Conservation (phyloP, 192 early-diverging fungal genomes). For the Backusella psychrophila region DNA sequence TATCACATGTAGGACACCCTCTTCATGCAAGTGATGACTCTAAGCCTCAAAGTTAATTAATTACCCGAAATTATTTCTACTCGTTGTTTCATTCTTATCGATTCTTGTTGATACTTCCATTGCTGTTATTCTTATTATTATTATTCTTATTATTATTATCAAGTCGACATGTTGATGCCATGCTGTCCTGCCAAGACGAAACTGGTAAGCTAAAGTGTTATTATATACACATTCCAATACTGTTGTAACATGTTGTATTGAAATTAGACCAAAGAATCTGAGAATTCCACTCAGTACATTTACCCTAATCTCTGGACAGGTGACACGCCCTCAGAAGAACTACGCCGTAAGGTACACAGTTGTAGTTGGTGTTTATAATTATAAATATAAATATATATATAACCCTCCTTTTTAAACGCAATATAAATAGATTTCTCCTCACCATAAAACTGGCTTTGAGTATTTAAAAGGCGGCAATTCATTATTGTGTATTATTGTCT, state of each 20-base stretch:
- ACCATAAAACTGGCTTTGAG: background rate
- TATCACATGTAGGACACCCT: background rate
- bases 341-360: background rate
- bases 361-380: background rate
- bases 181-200: background rate
- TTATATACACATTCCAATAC: background rate
- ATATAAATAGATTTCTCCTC: background rate
- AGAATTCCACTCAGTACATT: background rate
- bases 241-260: background rate
- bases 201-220: background rate
- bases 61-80: background rate
- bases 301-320: slow-evolving; percentile 2
- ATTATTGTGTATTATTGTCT: background rate
- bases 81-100: background rate
- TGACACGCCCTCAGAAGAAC: background rate
- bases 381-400: background rate
- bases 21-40: background rate
- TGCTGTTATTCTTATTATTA: no score
- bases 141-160: background rate
- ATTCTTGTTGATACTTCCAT: no score
- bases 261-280: background rate
- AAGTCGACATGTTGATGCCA: background rate
- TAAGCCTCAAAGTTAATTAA: background rate
- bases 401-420: background rate
- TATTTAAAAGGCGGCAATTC: background rate